Evolutionary conservation across 1,284 basidiomycete species (phyloP).

Genomic region (Anthracocystis walkeri): DNA sequence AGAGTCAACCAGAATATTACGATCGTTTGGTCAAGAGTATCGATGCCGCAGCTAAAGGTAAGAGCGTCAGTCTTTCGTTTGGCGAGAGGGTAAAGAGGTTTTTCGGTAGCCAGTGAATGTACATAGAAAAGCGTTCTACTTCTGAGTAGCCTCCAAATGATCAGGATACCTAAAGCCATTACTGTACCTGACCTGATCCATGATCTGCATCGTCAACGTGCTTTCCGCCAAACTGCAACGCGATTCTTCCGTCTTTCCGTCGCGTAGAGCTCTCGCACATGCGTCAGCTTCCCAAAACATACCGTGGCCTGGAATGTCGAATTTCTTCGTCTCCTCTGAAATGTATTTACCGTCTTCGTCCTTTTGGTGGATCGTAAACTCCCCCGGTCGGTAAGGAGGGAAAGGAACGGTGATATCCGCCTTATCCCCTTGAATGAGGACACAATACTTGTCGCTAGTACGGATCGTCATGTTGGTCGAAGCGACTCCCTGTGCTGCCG

Average conservation of each 20-base stretch:
- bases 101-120: slow-evolving; percentile 42
- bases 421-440: slow-evolving; percentile 57
- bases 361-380: slow-evolving; percentile 55
- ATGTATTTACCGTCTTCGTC: slow-evolving; percentile 40
- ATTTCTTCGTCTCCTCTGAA: slow-evolving; percentile 71
- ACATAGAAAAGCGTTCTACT: no score
- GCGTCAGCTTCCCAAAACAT: slow-evolving; percentile 76
- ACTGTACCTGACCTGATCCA: slow-evolving; percentile 51
- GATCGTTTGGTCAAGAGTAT: slow-evolving; percentile 50
- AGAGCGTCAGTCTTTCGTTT: slow-evolving; percentile 34
- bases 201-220: slow-evolving; percentile 53
- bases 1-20: slow-evolving; percentile 59
- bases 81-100: slow-evolving; percentile 53
- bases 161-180: slow-evolving; percentile 42
- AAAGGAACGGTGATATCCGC: slow-evolving; percentile 74
- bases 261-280: slow-evolving; percentile 81
- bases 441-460: slow-evolving; percentile 17
- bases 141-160: slow-evolving; percentile 25
- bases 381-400: slow-evolving; percentile 74
- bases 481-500: slow-evolving; percentile 64
- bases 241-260: slow-evolving; percentile 80
- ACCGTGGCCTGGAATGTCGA: slow-evolving; percentile 73
- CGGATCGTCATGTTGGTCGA: slow-evolving; percentile 44
- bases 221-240: slow-evolving; percentile 76
- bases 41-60: slow-evolving; percentile 46